Conservation (phyloP, 2,329 filamentous ascomycete species). For the Scytalidium sp. region DNA sequence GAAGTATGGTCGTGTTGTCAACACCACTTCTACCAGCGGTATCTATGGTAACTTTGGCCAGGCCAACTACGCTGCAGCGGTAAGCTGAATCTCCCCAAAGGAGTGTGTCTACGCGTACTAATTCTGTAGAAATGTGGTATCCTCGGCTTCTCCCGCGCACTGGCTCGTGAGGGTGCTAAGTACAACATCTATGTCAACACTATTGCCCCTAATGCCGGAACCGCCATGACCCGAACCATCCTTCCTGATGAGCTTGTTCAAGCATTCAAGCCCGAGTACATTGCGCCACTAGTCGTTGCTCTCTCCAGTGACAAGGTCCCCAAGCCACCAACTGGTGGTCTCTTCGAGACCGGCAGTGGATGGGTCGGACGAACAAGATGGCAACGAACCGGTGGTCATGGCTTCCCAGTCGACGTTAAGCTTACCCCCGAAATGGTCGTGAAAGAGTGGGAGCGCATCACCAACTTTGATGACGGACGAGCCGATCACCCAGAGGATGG, state of each 20-base stretch:
- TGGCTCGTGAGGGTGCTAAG: constrained; percentile 90
- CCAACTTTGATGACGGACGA: constrained; percentile 82
- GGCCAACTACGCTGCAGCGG: constrained; percentile 91
- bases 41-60: constrained; percentile 99
- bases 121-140: constrained; percentile 75
- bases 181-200: constrained; percentile 99
- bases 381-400: constrained; percentile 86
- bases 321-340: constrained; percentile 75
- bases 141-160: constrained; percentile 87
- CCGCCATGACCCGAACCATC: constrained; percentile 89
- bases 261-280: constrained; percentile 98
- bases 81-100: constrained; percentile 45
- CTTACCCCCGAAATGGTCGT: constrained; percentile 82
- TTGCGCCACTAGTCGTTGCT: constrained; percentile 86
- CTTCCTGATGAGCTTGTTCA: constrained; percentile 97
- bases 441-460: constrained; percentile 73
- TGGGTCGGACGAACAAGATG: constrained; percentile 92
- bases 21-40: constrained; percentile 94
- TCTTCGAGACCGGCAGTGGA: constrained; percentile 93
- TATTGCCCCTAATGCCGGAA: constrained; percentile 95
- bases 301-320: constrained; percentile 85
- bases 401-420: constrained; percentile 83
- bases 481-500: constrained; percentile 82
- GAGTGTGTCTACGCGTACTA: constrained; percentile 18
- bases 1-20: constrained; percentile 95